phyloP scores from a whole-genome alignment of 1,139 yeast species.

The Citeromyces siamensis region DNA sequence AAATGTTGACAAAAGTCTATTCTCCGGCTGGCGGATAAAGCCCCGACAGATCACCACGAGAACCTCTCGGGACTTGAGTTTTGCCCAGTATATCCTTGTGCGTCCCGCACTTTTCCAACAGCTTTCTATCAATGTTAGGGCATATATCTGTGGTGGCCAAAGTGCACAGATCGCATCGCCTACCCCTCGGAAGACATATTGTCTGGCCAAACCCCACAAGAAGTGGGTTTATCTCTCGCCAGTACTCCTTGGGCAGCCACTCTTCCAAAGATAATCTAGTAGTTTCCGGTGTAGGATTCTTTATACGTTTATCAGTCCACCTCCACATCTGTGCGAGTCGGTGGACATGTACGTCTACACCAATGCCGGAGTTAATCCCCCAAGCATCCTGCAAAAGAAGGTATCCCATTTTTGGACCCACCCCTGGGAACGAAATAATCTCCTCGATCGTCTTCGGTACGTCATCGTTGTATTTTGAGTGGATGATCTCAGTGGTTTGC shows the following conservation, averaged over 20 bases:
- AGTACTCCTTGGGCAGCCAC: slow-evolving; percentile 63
- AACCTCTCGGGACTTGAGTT: neutral
- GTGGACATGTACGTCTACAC: slow-evolving; percentile 90
- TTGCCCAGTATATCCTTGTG: slow-evolving; percentile 13
- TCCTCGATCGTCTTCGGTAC: slow-evolving; percentile 60
- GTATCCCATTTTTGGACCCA: slow-evolving; percentile 94
- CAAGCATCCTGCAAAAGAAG: slow-evolving; percentile 74
- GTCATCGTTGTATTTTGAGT: slow-evolving; percentile 44
- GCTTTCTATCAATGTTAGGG: slow-evolving; percentile 31
- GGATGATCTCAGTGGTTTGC: slow-evolving; percentile 41
- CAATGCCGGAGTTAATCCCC: slow-evolving; percentile 67
- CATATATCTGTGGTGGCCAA: slow-evolving; percentile 38
- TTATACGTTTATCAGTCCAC: slow-evolving; percentile 43
- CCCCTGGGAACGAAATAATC: slow-evolving; percentile 69
- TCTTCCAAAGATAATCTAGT: slow-evolving; percentile 57
- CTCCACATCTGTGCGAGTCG: slow-evolving; percentile 72
- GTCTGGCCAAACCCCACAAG: slow-evolving; percentile 92
- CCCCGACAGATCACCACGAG: slow-evolving; percentile 6
- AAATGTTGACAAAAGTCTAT: too few species aligned
- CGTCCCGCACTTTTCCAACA: slow-evolving; percentile 22
- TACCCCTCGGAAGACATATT: slow-evolving; percentile 62
- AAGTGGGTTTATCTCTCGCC: slow-evolving; percentile 80
- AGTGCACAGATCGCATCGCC: slow-evolving; percentile 66
- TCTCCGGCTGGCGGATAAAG: too few species aligned
- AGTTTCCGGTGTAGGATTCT: slow-evolving; percentile 56